Evolutionary conservation across 768 basidiomycete genomes (phyloP), one percentile per base, ranked within the genome.

Genomic region (Russula olivacea): DNA sequence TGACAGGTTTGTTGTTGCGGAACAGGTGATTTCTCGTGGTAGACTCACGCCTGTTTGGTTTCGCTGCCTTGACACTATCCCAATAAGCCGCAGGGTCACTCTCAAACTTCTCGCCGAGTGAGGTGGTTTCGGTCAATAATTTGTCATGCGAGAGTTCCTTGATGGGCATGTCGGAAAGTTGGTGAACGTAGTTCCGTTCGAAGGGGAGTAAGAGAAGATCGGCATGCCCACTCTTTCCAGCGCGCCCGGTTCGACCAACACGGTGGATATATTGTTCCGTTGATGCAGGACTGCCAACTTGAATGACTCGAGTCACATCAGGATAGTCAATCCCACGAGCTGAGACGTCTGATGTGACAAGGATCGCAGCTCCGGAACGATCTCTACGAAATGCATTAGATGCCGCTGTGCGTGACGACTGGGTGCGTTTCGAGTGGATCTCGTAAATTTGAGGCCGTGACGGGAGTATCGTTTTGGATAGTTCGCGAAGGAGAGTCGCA

Each of bases 251-350:
- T 59, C 93, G 81, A 3, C 91, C 89, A 49, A 96, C 83, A 61
- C 94, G 88, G 68, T 94, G 91, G 55, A 93, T 78, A 71, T 97
- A 96, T 66, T 86, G 82, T 23, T 92, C 88, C 11, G 81, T 74
- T 1, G 75, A 78, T 7, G 75, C 72, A 2, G 96, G 94, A 8
- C 89, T 78, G 55, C 96, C 94, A 55, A 99, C 78, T 72, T 98
- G 97, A 66, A 98, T 88, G 64, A 95, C 89, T 43, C 93, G 85
- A 0, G 91, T 91, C 23, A 94, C 89, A 21, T 83, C 84, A 9
- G 92, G 92, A 72, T 95, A 96, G 72, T 96, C 91, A 50, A 95
- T 82, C 17, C 91, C 91, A 61, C 92, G 83, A 23, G 92, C 91
- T 32, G 91, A 93, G 6, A 96, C 86, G 68, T 96, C 93, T 1